A percentile compares a stretch with the other conserved stretches of the same genome.
Evolutionary conservation across 2,329 filamentous ascomycete species (phyloP).

Genomic region (Pseudocercospora vitis): DNA sequence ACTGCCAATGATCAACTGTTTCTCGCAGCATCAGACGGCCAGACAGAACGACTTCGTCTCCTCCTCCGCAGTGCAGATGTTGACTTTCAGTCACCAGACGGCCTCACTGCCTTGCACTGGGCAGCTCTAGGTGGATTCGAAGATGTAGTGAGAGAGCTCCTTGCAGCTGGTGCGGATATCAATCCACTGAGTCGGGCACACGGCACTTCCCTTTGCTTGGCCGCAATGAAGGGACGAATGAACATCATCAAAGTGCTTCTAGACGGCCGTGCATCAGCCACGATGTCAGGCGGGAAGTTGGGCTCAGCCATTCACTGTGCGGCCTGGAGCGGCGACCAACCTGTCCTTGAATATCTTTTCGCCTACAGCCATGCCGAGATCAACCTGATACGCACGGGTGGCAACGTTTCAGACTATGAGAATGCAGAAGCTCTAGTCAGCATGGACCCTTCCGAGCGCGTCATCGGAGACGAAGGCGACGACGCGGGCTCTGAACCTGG

Average conservation of each 20-base stretch:
- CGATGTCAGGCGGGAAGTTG: neutral
- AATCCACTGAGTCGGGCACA: neutral
- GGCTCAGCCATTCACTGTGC: neutral
- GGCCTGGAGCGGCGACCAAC: neutral
- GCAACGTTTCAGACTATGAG: neutral
- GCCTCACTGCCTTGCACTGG: neutral
- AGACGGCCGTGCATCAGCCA: neutral
- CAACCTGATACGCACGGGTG: neutral
- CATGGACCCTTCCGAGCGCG: neutral
- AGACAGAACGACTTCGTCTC: neutral
- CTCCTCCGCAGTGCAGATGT: neutral
- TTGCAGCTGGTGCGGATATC: neutral
- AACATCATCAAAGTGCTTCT: neutral
- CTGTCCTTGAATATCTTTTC: neutral
- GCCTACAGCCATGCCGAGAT: neutral
- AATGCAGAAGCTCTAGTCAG: neutral
- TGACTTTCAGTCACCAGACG: neutral
- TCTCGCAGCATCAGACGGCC: neutral
- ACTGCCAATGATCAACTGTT: neutral
- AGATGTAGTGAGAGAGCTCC: neutral
- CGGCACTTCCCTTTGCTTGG: constrained; percentile 1
- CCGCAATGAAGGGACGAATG: neutral
- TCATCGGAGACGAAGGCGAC: neutral
- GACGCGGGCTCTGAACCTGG: neutral
- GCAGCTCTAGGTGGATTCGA: neutral